phyloP scores from a whole-genome alignment of 805 yeast species.

The Myxozyma mucilagina region DNA sequence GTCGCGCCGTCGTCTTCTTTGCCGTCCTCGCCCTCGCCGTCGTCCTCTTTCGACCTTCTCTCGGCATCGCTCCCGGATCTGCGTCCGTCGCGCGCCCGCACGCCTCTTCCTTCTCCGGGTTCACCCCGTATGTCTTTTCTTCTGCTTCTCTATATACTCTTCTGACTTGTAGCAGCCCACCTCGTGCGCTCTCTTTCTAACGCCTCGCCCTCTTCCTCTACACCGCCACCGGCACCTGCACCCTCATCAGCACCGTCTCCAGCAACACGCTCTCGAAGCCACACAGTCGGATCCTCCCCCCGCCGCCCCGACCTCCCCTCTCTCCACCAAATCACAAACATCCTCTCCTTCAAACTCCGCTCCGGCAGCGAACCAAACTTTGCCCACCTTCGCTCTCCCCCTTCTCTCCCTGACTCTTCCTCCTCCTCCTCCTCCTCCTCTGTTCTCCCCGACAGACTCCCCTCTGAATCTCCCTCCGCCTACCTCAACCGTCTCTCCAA shows the following conservation, averaged over 20 bases:
- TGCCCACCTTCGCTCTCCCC: constrained; percentile 9
- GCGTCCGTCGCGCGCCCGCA: constrained; percentile 1
- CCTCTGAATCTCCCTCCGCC: constrained; percentile 37
- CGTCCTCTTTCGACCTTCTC: constrained; percentile 19
- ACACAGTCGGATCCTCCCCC: constrained; percentile 17
- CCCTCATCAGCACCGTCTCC: background rate
- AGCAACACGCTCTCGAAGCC: constrained; percentile 22
- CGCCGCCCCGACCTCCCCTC: background rate
- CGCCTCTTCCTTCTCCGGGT: constrained; percentile 18
- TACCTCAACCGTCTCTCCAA: background rate
- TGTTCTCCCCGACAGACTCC: constrained; percentile 39
- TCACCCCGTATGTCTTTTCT: constrained; percentile 12
- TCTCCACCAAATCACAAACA: constrained; percentile 12
- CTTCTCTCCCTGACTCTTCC: background rate
- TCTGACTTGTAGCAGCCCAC: background rate
- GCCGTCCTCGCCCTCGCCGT: background rate
- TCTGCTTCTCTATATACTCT: background rate
- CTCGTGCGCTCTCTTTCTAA: constrained; percentile 13
- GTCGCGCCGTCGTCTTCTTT: background rate
- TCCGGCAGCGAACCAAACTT: constrained; percentile 28
- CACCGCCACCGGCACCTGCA: too few relatives aligned
- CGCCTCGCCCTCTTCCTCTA: too few relatives aligned
- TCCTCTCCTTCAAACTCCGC: constrained; percentile 22
- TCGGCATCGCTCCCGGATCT: constrained; percentile 2
- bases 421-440: constrained; percentile 30